Evolutionary conservation across 2,329 filamentous ascomycete genomes (phyloP).

Genomic region (Aspergillus melleus): DNA sequence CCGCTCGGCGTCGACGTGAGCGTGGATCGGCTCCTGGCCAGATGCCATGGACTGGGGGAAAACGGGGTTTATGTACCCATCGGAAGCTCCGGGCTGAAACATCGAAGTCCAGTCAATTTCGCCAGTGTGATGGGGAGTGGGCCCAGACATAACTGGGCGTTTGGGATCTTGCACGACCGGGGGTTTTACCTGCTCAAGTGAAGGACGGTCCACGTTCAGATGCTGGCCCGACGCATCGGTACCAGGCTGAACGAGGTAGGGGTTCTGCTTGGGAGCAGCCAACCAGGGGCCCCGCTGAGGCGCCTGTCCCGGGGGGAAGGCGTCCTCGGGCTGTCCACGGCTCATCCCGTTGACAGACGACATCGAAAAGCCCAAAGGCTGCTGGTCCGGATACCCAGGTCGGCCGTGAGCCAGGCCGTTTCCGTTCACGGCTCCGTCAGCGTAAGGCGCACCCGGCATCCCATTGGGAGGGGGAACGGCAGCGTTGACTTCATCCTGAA

Average conservation of each 20-base stretch:
- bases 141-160: conserved; percentile 58
- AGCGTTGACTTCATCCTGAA: conserved; percentile 48
- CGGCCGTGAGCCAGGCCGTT: conserved; percentile 40
- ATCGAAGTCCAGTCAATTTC: conserved; percentile 73
- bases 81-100: conserved; percentile 72
- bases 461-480: conserved; percentile 45
- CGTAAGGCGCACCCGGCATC: conserved; percentile 43
- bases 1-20: conserved; percentile 59
- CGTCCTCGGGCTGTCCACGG: conserved; percentile 40
- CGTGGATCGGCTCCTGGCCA: conserved; percentile 69
- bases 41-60: conserved; percentile 67
- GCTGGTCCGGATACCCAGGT: conserved; percentile 43
- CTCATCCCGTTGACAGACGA: conserved; percentile 43
- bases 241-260: conserved; percentile 45
- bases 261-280: conserved; percentile 46
- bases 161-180: conserved; percentile 42
- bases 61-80: conserved; percentile 63
- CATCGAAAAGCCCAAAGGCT: conserved; percentile 45
- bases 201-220: conserved; percentile 46
- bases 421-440: conserved; percentile 45
- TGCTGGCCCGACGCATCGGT: conserved; percentile 42
- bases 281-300: conserved; percentile 44
- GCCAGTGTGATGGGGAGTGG: conserved; percentile 59
- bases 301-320: conserved; percentile 36
- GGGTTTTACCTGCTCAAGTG: conserved; percentile 45